Evolutionary conservation across 768 basidiomycete species (phyloP).

Genomic region (Pulveroboletus sp.): DNA sequence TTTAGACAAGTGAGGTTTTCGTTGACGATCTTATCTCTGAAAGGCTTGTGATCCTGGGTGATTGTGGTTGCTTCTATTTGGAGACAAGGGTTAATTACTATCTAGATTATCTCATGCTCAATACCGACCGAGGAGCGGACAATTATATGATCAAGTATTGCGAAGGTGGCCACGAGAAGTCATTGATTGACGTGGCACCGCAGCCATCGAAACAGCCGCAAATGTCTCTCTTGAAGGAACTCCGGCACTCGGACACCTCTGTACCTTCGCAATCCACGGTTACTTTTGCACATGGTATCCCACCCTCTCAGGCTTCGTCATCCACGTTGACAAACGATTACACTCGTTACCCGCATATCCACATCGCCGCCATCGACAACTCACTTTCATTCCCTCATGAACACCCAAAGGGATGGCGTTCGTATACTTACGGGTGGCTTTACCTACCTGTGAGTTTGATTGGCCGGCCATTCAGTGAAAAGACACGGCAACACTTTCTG

Average conservation of each 20-base stretch:
- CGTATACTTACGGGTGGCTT: conserved; percentile 86
- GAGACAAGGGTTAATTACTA: conserved; percentile 1
- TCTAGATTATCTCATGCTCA: conserved; percentile 86
- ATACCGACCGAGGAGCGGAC: conserved; percentile 83
- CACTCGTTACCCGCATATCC: conserved; percentile 71
- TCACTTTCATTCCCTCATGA: conserved; percentile 90
- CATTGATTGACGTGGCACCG: conserved; percentile 75
- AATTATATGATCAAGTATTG: conserved; percentile 94
- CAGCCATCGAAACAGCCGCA: conserved; percentile 60
- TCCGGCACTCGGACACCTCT: conserved; percentile 46
- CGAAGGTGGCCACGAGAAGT: conserved; percentile 74
- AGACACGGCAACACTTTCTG: conserved; percentile 77
- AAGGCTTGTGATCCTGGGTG: conserved; percentile 82
- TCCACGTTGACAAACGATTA: conserved; percentile 39
- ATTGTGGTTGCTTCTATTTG: not conserved
- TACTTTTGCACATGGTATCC: conserved; percentile 37
- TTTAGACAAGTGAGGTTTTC: not conserved
- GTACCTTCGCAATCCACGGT: conserved; percentile 37
- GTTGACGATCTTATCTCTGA: conserved; percentile 5
- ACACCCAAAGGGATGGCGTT: conserved; percentile 76
- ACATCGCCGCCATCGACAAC: conserved; percentile 92
- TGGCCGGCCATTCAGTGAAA: conserved; percentile 80
- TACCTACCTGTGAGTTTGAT: conserved; percentile 83
- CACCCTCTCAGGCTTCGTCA: conserved; percentile 34
- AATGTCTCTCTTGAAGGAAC: conserved; percentile 73